Evolutionary conservation across 306 rosid species (phyloP).

Genomic region (Rosa persica): DNA sequence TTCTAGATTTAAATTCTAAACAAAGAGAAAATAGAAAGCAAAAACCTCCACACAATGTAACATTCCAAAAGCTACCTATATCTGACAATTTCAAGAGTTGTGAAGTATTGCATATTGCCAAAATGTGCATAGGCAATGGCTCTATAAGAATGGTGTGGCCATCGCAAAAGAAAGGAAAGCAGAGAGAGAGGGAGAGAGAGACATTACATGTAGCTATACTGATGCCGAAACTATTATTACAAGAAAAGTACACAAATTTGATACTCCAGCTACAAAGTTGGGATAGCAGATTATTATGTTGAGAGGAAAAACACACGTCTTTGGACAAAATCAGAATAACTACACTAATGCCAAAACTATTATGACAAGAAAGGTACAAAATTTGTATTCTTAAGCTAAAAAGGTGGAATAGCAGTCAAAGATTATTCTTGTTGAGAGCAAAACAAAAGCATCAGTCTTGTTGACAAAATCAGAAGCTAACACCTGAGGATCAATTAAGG

Average conservation of each 20-base stretch:
- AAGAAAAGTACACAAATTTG: background rate
- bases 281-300: background rate
- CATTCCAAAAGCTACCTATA: background rate
- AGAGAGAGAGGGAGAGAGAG: background rate
- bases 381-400: background rate
- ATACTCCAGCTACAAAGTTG: background rate
- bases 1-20: background rate
- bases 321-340: background rate
- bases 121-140: background rate
- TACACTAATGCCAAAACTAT: background rate
- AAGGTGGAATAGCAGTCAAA: background rate
- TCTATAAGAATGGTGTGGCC: background rate
- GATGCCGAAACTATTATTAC: background rate
- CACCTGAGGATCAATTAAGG: background rate
- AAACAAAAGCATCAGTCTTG: background rate
- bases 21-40: background rate
- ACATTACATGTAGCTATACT: background rate
- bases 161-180: background rate
- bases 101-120: background rate
- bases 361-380: background rate
- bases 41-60: background rate
- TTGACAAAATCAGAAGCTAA: background rate
- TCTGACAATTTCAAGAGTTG: background rate
- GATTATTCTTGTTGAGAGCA: background rate
- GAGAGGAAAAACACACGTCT: background rate